Base-by-base conservation (phyloP, 176 grass and related monocot species). In the Rhipidocladum racemiflorum region DNA sequence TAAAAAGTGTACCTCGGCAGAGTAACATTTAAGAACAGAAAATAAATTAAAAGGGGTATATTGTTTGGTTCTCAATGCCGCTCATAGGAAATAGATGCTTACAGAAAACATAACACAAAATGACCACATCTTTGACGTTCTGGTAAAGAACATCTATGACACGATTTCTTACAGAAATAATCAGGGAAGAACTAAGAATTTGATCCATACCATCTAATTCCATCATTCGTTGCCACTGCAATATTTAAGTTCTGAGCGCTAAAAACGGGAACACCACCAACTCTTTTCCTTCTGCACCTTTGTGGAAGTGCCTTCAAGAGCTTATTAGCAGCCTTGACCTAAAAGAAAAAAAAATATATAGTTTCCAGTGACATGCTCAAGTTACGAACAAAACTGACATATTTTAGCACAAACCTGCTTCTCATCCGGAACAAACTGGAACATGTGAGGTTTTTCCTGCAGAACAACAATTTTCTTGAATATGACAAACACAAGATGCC, bases 361-460 rank as follows among this genome's bases (percentile, higher is more conserved):
- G 70, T 72, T 71, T 51, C 25, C 25, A 61, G 70, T 68, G n/a
- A 30, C 45, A 76, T 46, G 11, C 28, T 77, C 40, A 74, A 44
- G 64, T 56, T 67, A 55, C 80, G 49, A 11, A 70, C 53, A 70
- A 89, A 85, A 61, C 48, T 77, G 14, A 78, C 57, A 43, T 62
- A 74, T 70, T 79, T 69, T 68, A 51, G 48, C 65, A 23, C 64
- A 29, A 74, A 98, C 92, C 95, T 98, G 92, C 82, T 93, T 98
- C 64, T 93, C 90, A 81, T 91, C 93, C 75, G 95, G 79, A 90
- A 98, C 85, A 70, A 98, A 98, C 78, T 95, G 92, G 82, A 98
- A 98, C 95, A 95, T 84, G 49, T 98, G 88, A 77, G 95, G 92
- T 50, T 95, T 95, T 91, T 95, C 95, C 95, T 98, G 88, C 85